Evolutionary conservation across 345 rosid species (phyloP), one percentile per base, ranked within the genome.

Genomic region (Aquilaria sinensis): DNA sequence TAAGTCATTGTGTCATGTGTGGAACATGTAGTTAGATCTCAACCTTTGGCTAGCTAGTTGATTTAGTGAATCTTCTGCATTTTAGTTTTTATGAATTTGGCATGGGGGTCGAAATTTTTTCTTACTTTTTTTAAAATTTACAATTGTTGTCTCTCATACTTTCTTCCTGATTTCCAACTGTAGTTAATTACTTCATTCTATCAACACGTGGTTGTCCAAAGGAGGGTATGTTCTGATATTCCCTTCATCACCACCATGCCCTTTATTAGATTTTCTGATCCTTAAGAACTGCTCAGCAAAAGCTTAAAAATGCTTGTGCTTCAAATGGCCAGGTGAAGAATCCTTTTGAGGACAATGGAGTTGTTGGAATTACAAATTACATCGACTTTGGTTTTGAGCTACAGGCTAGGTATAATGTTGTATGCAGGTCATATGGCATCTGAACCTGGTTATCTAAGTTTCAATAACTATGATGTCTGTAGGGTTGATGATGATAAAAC

Each of bases 311-410:
- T 58, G 43, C 8, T 16, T 16, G 23, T 74, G 53, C 34, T 74
- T 72, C 47, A 33, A 56, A 66, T 23, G 43, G 70, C 63, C 86
- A 93, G 97, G 97, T 87, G 79, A 83, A 85, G 83, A 93, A 87
- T 70, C 97, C 96, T 8, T 62, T 85, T 62, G 97, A 87, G 64
- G 89, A 81, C 75, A 69, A 77, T 64, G 86, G 80, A 75, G 80
- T 93, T 30, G 83, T 88, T 68, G 98, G 98, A 64, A 93, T 93
- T 74, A 90, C 98, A 37, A 93, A 93, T 78, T 90, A 93, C 73
- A 83, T 86, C 58, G 98, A 93, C 75, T 81, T 87, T 23, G 97
- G 94, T 29, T 86, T 93, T 72, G 96, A 93, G 92, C 70, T 93
- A 60, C 83, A 79, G 70, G 75, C 96, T 51, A 85, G 94, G 97